These are phyloP conservation scores for Yamagishiella unicocca DNA, from an alignment of 139 green algal species.

Conservation along the genomic window DNA sequence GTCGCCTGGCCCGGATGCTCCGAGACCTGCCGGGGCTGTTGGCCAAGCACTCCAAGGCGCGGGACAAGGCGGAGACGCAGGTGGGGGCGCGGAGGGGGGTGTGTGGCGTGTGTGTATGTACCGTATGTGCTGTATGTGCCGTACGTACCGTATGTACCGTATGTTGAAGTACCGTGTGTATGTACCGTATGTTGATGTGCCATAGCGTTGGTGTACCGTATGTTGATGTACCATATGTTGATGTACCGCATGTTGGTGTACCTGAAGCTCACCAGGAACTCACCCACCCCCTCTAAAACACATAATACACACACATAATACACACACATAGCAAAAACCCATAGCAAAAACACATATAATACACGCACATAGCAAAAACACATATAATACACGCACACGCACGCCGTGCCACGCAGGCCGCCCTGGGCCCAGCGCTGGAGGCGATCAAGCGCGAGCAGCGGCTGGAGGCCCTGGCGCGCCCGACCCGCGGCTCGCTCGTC, in stretches of 20 bases:
- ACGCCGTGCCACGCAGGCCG: constrained; percentile 1
- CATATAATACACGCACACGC: not conserved
- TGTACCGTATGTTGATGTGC: no score
- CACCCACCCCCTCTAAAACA: no score
- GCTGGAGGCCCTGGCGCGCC: not conserved
- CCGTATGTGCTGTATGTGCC: no score
- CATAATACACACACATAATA: not conserved
- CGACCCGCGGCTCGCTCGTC: constrained; percentile 27
- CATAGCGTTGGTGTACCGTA: no score
- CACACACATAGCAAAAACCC: not conserved
- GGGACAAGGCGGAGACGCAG: not conserved
- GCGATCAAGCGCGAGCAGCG: not conserved
- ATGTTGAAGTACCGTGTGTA: no score
- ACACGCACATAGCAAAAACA: not conserved
- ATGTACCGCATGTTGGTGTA: no score
- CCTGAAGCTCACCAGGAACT: no score
- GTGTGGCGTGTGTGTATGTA: no score
- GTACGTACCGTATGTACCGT: no score
- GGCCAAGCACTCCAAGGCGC: not conserved
- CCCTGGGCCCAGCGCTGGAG: not conserved
- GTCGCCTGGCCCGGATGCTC: not conserved
- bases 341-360: no score
- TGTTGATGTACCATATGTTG: no score
- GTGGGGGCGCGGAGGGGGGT: not conserved
- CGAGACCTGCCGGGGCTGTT: constrained; percentile 34